phyloP scores from a whole-genome alignment of 495 filamentous ascomycete genomes.

The Talaromyces nanjingensis region DNA sequence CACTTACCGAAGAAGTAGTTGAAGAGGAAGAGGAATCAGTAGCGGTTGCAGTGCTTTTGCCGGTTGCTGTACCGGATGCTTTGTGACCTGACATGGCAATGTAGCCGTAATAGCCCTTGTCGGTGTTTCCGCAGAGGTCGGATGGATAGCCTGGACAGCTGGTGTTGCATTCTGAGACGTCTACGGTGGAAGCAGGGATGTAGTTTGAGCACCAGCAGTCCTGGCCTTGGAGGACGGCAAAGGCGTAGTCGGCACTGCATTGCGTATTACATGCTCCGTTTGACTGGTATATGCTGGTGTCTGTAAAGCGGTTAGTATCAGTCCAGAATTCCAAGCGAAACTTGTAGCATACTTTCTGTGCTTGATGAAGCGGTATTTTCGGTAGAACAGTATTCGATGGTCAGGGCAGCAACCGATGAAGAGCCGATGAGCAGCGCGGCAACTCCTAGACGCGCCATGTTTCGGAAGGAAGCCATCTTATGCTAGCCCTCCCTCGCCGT shows the following conservation, averaged over 20 bases:
- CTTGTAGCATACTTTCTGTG: conserved; percentile 21
- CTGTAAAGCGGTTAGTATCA: conserved; percentile 25
- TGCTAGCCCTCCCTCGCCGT: not conserved
- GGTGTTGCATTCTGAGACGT: conserved; percentile 43
- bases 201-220: conserved; percentile 75
- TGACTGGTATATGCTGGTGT: conserved; percentile 53
- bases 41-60: conserved; percentile 13
- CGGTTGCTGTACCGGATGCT: conserved; percentile 30
- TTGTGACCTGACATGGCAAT: conserved; percentile 21
- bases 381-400: conserved; percentile 35
- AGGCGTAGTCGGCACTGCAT: conserved; percentile 54
- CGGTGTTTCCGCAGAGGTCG: conserved; percentile 56
- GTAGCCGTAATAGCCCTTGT: conserved; percentile 54
- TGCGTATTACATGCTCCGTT: conserved; percentile 52
- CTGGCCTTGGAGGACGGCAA: conserved; percentile 57
- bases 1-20: conserved; percentile 20
- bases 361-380: conserved; percentile 39
- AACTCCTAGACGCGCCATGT: not conserved
- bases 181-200: conserved; percentile 41
- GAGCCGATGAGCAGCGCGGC: not conserved
- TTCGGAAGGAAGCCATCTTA: not conserved
- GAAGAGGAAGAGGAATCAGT: conserved; percentile 18
- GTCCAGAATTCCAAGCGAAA: not conserved
- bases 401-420: conserved; percentile 13
- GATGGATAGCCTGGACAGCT: conserved; percentile 59